Conservation (phyloP, 2,329 filamentous ascomycete genomes). For the Beauveria rudraprayagi region DNA sequence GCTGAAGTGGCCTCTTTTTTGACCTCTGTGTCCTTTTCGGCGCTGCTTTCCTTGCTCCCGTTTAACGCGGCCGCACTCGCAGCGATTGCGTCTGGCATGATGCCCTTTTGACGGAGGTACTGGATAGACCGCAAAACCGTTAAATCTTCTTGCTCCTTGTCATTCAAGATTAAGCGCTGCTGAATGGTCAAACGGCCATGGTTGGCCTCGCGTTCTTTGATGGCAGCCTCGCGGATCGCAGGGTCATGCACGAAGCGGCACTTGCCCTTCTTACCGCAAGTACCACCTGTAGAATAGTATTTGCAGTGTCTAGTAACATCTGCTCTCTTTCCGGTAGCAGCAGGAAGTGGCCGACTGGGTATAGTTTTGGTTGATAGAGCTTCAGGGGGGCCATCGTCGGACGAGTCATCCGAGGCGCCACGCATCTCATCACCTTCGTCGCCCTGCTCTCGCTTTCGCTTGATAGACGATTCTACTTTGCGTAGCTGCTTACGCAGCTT, state of each 20-base stretch:
- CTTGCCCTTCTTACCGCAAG: conserved; percentile 66
- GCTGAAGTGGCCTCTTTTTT: neutral
- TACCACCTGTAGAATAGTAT: conserved; percentile 61
- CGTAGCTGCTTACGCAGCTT: conserved; percentile 56
- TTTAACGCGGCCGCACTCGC: neutral
- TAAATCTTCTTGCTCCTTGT: conserved; percentile 60
- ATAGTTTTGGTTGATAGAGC: conserved; percentile 34
- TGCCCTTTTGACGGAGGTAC: conserved; percentile 53
- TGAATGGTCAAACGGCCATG: conserved; percentile 58
- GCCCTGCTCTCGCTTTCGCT: conserved; percentile 59
- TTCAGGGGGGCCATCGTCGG: conserved; percentile 53
- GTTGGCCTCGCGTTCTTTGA: conserved; percentile 56
- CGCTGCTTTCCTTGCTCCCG: conserved; percentile 10
- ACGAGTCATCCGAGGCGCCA: conserved; percentile 42
- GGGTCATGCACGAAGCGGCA: conserved; percentile 64
- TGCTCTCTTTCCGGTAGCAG: conserved; percentile 46
- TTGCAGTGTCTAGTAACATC: conserved; percentile 61
- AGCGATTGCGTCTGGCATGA: conserved; percentile 29
- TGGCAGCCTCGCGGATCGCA: conserved; percentile 52
- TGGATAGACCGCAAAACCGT: conserved; percentile 58
- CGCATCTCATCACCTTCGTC: conserved; percentile 61
- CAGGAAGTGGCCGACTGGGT: conserved; percentile 25
- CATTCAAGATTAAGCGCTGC: conserved; percentile 58
- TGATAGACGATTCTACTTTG: conserved; percentile 62
- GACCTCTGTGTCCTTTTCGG: conserved; percentile 15